Evolutionary conservation across 1,284 basidiomycete genomes (phyloP).

Genomic region (Apiotrichum domesticum): DNA sequence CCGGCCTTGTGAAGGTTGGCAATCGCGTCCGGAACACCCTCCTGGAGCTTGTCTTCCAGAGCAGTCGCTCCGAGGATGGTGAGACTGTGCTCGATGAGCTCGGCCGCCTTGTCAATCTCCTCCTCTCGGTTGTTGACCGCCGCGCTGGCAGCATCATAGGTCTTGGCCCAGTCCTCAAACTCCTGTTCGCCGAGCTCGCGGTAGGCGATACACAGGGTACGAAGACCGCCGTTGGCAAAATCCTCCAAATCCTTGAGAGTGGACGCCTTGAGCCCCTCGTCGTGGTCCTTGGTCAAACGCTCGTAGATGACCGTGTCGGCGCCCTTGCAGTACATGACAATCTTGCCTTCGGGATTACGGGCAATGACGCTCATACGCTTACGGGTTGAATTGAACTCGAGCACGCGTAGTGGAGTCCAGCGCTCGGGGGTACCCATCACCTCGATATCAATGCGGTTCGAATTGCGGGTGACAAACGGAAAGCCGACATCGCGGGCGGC

Average conservation of each 20-base stretch:
- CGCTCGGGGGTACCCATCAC: slow-evolving; percentile 82
- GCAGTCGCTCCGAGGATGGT: slow-evolving; percentile 87
- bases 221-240: slow-evolving; percentile 86
- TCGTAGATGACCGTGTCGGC: slow-evolving; percentile 92
- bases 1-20: slow-evolving; percentile 85
- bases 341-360: slow-evolving; percentile 69
- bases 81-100: slow-evolving; percentile 74
- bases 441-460: slow-evolving; percentile 76
- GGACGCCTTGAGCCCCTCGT: slow-evolving; percentile 64
- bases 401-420: slow-evolving; percentile 69
- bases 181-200: slow-evolving; percentile 74
- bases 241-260: slow-evolving; percentile 83
- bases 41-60: slow-evolving; percentile 93
- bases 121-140: slow-evolving; percentile 76
- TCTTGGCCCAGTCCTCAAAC: slow-evolving; percentile 72
- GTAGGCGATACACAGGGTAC: slow-evolving; percentile 87
- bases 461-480: slow-evolving; percentile 73
- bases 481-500: slow-evolving; percentile 90
- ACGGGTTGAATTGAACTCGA: slow-evolving; percentile 89
- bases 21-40: slow-evolving; percentile 93
- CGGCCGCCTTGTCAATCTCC: slow-evolving; percentile 80
- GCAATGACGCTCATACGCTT: slow-evolving; percentile 92
- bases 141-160: slow-evolving; percentile 73
- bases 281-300: slow-evolving; percentile 68
- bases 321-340: slow-evolving; percentile 90